phyloP scores from a whole-genome alignment of 371 early-diverging fungal genomes.

The Apophysomyces elegans region DNA sequence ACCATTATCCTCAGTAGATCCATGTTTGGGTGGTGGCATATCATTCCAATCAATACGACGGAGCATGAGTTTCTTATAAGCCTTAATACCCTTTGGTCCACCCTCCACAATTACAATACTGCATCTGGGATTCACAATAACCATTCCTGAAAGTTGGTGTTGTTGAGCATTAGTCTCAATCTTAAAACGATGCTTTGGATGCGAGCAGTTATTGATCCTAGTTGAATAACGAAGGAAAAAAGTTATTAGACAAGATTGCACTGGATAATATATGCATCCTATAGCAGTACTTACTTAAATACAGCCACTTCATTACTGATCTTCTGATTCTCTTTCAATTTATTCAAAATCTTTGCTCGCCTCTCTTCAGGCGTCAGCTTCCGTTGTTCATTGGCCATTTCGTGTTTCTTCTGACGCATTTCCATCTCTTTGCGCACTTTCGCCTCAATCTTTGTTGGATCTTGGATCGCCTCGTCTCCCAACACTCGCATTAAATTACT shows the following conservation, averaged over 20 bases:
- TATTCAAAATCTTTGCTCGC: constrained; percentile 74
- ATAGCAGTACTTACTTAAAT: constrained; percentile 66
- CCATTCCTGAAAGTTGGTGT: constrained; percentile 81
- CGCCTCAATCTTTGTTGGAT: constrained; percentile 93
- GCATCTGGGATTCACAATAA: constrained; percentile 72
- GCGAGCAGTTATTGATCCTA: constrained; percentile 77
- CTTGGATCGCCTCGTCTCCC: constrained; percentile 89
- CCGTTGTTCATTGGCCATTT: constrained; percentile 78
- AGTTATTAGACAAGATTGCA: background rate
- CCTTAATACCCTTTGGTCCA: constrained; percentile 84
- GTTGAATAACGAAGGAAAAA: too few relatives aligned
- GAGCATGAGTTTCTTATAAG: constrained; percentile 96
- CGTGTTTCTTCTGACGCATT: constrained; percentile 80
- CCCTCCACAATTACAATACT: constrained; percentile 94
- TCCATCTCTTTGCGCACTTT: constrained; percentile 86
- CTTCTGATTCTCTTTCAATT: constrained; percentile 75
- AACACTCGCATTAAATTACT: constrained; percentile 94
- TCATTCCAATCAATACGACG: constrained; percentile 93
- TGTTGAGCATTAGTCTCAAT: constrained; percentile 90
- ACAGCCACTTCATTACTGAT: constrained; percentile 71
- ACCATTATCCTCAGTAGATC: constrained; percentile 30
- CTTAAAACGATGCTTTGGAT: constrained; percentile 85
- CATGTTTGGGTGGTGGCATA: constrained; percentile 40
- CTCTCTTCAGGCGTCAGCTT: constrained; percentile 89
- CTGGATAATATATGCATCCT: background rate